Conservation (phyloP, 2,329 filamentous ascomycete genomes). For the Colletotrichum liaoningense region DNA sequence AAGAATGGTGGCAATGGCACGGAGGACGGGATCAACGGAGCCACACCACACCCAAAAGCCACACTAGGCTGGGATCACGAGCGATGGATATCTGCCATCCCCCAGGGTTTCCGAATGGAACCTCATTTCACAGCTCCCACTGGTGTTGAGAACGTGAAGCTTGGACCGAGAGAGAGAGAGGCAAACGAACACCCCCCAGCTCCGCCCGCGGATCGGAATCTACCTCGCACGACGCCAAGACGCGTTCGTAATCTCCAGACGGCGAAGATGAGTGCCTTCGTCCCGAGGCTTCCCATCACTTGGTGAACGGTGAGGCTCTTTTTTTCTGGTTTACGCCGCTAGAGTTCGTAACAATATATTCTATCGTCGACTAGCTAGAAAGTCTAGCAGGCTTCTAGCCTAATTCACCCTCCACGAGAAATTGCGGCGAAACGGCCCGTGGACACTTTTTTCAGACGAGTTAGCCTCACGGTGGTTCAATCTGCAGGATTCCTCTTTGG, state of each 20-base stretch:
- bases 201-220: conserved; percentile 29
- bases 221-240: conserved; percentile 30
- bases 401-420: not conserved
- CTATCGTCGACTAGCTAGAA: not conserved
- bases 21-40: not conserved
- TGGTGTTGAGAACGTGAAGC: not conserved
- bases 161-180: not conserved
- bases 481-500: not conserved
- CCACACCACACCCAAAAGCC: too few species aligned
- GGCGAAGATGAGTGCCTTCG: not conserved
- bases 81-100: not conserved
- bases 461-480: not conserved
- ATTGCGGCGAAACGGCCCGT: not conserved
- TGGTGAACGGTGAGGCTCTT: not conserved
- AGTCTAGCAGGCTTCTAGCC: not conserved
- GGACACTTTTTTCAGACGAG: not conserved
- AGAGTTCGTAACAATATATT: conserved; percentile 1
- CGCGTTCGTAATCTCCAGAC: not conserved
- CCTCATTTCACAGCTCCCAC: conserved; percentile 15
- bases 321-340: not conserved
- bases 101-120: conserved; percentile 11
- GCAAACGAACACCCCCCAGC: not conserved
- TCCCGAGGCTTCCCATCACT: not conserved
- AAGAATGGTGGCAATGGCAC: not conserved
- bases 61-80: not conserved